Percentiles rank a stretch among this genome's conserved stretches.
These are phyloP conservation scores for Pleurotus citrinopileatus DNA, from an alignment of 768 basidiomycete species.

Conservation along the genomic window DNA sequence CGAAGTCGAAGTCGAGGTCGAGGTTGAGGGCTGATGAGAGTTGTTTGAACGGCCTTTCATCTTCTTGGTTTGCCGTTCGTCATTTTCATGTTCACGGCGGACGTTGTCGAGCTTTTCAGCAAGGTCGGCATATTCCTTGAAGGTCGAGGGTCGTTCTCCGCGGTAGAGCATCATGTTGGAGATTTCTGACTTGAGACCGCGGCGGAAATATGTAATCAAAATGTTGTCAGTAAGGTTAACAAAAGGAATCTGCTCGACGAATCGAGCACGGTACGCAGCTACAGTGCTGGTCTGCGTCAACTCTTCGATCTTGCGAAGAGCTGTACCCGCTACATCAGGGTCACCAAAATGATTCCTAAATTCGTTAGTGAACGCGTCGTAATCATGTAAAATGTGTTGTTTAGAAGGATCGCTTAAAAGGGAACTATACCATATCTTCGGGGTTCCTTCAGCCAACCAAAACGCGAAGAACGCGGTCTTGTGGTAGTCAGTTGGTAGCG, in stretches of 20 bases:
- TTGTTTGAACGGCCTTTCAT: conserved; percentile 6
- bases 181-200: conserved; percentile 25
- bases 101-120: conserved; percentile 24
- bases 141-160: conserved; percentile 15
- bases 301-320: conserved; percentile 22
- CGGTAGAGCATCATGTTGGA: conserved; percentile 19
- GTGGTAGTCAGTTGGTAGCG: conserved; percentile 22
- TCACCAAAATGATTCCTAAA: conserved; percentile 28
- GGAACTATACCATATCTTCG: conserved; percentile 27
- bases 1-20: not conserved
- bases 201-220: conserved; percentile 27
- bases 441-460: conserved; percentile 27
- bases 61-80: conserved; percentile 13
- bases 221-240: conserved; percentile 27
- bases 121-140: conserved; percentile 18
- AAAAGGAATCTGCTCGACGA: conserved; percentile 22
- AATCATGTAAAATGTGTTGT: conserved; percentile 23
- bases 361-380: conserved; percentile 18
- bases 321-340: conserved; percentile 21
- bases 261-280: conserved; percentile 24
- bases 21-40: conserved; percentile 3
- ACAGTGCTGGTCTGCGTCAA: conserved; percentile 29
- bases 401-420: conserved; percentile 15
- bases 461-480: conserved; percentile 24
- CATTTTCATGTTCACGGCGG: conserved; percentile 19